Percentiles rank a stretch among this genome's conserved stretches.
Conservation (phyloP, 495 filamentous ascomycete species). For the Aspergillus steynii region DNA sequence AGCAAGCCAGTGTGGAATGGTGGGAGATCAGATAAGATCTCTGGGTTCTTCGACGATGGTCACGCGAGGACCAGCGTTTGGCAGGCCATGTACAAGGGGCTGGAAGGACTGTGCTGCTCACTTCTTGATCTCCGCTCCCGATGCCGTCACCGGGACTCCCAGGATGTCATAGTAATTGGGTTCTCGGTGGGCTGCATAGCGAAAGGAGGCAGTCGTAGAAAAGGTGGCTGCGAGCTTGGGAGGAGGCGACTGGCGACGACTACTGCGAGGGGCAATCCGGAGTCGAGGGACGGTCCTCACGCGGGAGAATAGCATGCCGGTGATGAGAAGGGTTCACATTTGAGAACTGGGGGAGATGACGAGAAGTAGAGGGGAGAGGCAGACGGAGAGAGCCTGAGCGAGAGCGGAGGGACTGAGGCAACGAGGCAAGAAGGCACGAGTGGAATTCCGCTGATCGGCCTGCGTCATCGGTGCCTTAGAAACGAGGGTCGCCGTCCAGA, state of each 20-base stretch:
- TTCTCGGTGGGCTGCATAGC: constrained; percentile 40
- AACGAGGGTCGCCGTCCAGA: background rate
- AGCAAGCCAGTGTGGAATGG: too few species aligned
- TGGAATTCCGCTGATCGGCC: constrained; percentile 20
- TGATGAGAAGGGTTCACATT: background rate
- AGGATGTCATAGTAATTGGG: constrained; percentile 77
- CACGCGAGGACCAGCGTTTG: background rate
- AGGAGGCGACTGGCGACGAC: background rate
- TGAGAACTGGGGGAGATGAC: background rate
- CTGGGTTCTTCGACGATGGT: background rate
- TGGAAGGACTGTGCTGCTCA: constrained; percentile 30
- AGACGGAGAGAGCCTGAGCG: constrained; percentile 6
- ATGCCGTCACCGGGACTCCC: constrained; percentile 66
- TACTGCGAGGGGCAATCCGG: constrained; percentile 1
- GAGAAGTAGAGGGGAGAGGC: background rate
- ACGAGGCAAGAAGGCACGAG: background rate
- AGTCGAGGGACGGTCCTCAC: constrained; percentile 14
- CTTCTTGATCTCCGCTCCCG: constrained; percentile 82
- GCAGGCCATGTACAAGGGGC: background rate
- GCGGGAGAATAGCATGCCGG: constrained; percentile 20
- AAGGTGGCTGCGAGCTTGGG: constrained; percentile 25
- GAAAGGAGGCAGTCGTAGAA: constrained; percentile 36
- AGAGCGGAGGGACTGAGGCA: constrained; percentile 1
- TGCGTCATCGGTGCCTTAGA: constrained; percentile 25
- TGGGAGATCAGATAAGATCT: background rate